phyloP scores from a whole-genome alignment of 495 filamentous ascomycete species.

The Penicillium manginii region DNA sequence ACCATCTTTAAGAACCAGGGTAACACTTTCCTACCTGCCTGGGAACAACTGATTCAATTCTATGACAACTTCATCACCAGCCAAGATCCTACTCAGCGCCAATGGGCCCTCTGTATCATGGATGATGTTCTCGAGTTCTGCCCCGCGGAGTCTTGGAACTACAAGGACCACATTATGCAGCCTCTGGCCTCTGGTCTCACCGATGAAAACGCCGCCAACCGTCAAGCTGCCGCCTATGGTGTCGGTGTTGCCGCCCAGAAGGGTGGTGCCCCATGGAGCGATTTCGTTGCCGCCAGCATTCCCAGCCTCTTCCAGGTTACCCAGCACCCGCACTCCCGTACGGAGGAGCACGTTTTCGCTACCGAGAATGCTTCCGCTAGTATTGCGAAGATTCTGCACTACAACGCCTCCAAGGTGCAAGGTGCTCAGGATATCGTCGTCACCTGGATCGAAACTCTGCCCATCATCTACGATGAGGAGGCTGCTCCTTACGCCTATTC shows the following conservation, averaged over 20 bases:
- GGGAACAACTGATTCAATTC: conserved; percentile 80
- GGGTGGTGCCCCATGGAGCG: conserved; percentile 80
- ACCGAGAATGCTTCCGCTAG: conserved; percentile 97
- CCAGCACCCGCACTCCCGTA: conserved; percentile 75
- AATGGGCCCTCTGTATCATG: conserved; percentile 98
- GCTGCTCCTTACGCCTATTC: conserved; percentile 95
- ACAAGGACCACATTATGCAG: conserved; percentile 80
- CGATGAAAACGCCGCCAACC: conserved; percentile 85
- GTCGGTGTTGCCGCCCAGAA: conserved; percentile 95
- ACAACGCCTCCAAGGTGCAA: conserved; percentile 73
- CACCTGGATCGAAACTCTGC: conserved; percentile 88
- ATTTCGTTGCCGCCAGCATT: conserved; percentile 78
- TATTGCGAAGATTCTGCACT: conserved; percentile 95
- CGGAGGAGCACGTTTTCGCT: conserved; percentile 94
- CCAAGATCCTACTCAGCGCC: conserved; percentile 85
- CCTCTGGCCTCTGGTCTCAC: conserved; percentile 81
- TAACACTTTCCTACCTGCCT: conserved; percentile 77
- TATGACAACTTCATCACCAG: conserved; percentile 87
- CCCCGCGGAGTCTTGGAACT: conserved; percentile 78
- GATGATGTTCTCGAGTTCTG: conserved; percentile 99
- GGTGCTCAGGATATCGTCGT: conserved; percentile 72
- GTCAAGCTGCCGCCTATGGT: conserved; percentile 95
- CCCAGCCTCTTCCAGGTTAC: conserved; percentile 83
- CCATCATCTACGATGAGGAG: conserved; percentile 94
- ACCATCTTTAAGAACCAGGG: conserved; percentile 97